Evolutionary conservation across 2,329 filamentous ascomycete genomes (phyloP), one percentile per base, ranked within the genome.

Genomic region (Tolypocladium tropicale): DNA sequence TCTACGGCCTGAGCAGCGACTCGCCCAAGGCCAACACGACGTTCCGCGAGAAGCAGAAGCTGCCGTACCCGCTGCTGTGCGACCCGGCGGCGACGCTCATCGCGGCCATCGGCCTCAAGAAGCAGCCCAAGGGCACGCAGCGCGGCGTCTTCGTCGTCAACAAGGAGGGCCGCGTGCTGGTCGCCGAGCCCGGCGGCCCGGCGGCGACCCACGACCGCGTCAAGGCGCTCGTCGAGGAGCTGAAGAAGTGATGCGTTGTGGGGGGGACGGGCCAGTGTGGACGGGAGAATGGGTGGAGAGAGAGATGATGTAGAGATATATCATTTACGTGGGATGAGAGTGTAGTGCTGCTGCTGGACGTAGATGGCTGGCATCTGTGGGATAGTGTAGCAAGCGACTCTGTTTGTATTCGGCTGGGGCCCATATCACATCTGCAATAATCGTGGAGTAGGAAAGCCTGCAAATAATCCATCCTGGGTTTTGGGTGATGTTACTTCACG

Each of bases 1-100:
- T 99, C 74, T 97, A 90, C 70, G 94, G 94, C 56, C 84, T 99
- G 53, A 95, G 89, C 59, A 83, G 83, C 63, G 94, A 97, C 76
- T 88, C 85, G 52, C 85, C 90, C 65, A 95, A 94, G 75, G 84
- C 90, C 65, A 99, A 99, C 77, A 92, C 89, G 28, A 90, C 84
- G 50, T 99, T 97, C 81, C 88, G 90, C 74, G 86, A 84, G 43
- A 96, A 95, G 77, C 90, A 97, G 72, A 90, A 88, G 60, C 82
- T 97, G 55, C 89, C 87, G 6, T 99, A 96, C 72, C 78, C 88
- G 37, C 83, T 99, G 50, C 82, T 99, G 43, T 97, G 92, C 75
- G 92, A 99, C 70, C 81, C 86, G 6, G 74, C 76, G 53, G 82
- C 80, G 32, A 84, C 82, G 2, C 80, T 99, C 57, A 95, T 97